Percentiles rank a stretch among this genome's conserved stretches.
phyloP scores from a whole-genome alignment of 495 filamentous ascomycete species.

The Glarea lozoyensis region DNA sequence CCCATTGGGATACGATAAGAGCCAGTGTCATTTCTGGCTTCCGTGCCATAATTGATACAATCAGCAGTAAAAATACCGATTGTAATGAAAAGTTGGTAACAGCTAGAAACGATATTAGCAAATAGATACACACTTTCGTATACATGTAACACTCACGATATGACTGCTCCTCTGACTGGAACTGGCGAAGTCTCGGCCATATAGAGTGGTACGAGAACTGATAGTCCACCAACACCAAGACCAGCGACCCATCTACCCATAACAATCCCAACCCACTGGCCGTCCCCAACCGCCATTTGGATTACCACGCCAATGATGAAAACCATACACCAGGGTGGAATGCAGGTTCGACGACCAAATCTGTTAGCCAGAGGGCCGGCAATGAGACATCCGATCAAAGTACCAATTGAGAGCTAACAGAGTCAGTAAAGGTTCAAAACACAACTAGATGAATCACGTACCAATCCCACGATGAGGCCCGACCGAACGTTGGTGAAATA shows the following conservation, averaged over 20 bases:
- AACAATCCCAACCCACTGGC: conserved; percentile 52
- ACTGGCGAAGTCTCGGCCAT: conserved; percentile 59
- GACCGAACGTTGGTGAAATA: conserved; percentile 43
- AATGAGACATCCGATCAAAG: conserved; percentile 69
- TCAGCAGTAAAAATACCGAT: conserved; percentile 77
- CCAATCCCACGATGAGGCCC: conserved; percentile 47
- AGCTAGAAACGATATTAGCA: conserved; percentile 23
- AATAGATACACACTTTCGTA: neutral
- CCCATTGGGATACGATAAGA: conserved; percentile 80
- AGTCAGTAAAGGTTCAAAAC: conserved; percentile 8
- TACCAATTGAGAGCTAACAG: conserved; percentile 74
- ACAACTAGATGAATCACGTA: conserved; percentile 27
- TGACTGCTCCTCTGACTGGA: conserved; percentile 58
- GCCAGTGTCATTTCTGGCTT: conserved; percentile 37
- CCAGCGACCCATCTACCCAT: conserved; percentile 53
- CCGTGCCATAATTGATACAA: conserved; percentile 74
- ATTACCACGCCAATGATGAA: conserved; percentile 73
- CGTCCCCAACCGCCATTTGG: conserved; percentile 54
- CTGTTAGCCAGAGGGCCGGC: conserved; percentile 62
- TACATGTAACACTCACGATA: conserved; percentile 28
- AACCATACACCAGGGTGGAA: conserved; percentile 56
- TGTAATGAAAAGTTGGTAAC: conserved; percentile 83
- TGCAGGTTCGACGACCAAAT: conserved; percentile 60
- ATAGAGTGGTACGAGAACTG: conserved; percentile 66
- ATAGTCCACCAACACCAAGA: conserved; percentile 61